Base-by-base conservation (phyloP, 768 basidiomycete genomes). In the Pleurotus citrinopileatus region DNA sequence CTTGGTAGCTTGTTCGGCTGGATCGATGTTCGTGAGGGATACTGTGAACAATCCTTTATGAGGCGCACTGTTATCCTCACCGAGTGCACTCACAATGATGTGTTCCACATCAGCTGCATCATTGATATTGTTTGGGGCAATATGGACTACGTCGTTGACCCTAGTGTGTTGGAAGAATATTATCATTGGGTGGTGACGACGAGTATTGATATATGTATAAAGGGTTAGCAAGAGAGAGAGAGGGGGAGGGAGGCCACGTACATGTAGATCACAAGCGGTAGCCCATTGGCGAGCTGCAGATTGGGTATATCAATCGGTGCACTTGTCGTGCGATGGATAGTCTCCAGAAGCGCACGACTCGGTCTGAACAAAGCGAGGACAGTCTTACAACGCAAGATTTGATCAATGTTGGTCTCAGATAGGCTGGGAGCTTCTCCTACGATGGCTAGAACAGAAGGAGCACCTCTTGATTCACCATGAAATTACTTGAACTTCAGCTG, bases 201-300 rank as follows among this genome's bases (percentile, higher is more conserved):
- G n/a, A n/a, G n/a, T n/a, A n/a, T n/a, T n/a, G n/a, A n/a, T n/a
- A n/a, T n/a, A n/a, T n/a, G n/a, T n/a, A n/a, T n/a, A n/a, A n/a
- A 40, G 38, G 17, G 1, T 40, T 40, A 32, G 40, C 13, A 45
- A 15, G 12, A 23, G 7, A 25, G 44, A 17, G 19, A 5, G 20
- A 43, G 17, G 23, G 5, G 19, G 12, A 17, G 12, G 19, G n/a
- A 20, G 12, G 19, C 3, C 42, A 47, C 45, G n/a, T 15, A 47
- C 45, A 47, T 29, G 27, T 47, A 47, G n/a, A 47, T 22, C 26
- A 47, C n/a, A 15, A 47, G 45, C 6, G 45, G 45, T 19, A 47
- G 28, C 13, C 3, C 45, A n/a, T 47, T 7, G 9, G 13, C 25
- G 2, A 46, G 45, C 13, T 46, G 6, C 2, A 46, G 23, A 12